Conservation (phyloP, 306 rosid species). For the Rosa multiflora region DNA sequence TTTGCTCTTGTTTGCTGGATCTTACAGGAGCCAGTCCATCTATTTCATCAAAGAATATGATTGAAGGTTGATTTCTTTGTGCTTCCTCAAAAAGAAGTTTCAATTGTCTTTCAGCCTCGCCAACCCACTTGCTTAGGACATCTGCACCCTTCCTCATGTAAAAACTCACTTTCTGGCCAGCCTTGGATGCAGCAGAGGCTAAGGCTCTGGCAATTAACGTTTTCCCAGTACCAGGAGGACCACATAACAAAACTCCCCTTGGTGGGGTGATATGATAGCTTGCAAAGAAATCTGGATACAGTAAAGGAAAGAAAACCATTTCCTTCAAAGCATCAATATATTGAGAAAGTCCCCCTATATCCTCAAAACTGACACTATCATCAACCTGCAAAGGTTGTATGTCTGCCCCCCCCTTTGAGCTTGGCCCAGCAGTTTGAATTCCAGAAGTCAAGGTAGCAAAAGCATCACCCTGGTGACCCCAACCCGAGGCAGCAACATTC, state of each 20-base stretch:
- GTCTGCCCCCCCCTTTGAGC: slow-evolving; percentile 99
- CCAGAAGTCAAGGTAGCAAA: slow-evolving; percentile 81
- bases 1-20: slow-evolving; percentile 98
- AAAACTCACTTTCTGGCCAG: slow-evolving; percentile 98
- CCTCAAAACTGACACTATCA: slow-evolving; percentile 89
- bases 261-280: slow-evolving; percentile 99
- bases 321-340: slow-evolving; percentile 91
- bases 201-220: slow-evolving; percentile 95
- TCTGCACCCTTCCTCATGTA: slow-evolving; percentile 99
- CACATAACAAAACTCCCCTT: slow-evolving; percentile 93
- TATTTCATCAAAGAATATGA: slow-evolving; percentile 95
- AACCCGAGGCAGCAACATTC: slow-evolving; percentile 96
- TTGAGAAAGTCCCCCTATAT: slow-evolving; percentile 94
- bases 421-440: slow-evolving; percentile 98
- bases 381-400: slow-evolving; percentile 97
- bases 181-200: slow-evolving; percentile 98
- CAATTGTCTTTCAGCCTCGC: slow-evolving; percentile 98
- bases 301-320: slow-evolving; percentile 94
- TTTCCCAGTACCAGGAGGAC: slow-evolving; percentile 99
- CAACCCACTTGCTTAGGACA: slow-evolving; percentile 98
- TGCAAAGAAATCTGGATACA: slow-evolving; percentile 95
- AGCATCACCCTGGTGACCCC: slow-evolving; percentile 98
- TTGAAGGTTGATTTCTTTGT: slow-evolving; percentile 96
- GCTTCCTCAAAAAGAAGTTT: slow-evolving; percentile 99
- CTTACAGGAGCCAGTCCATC: slow-evolving; percentile 99